These are phyloP conservation scores for Trifolium fragiferum DNA, from an alignment of 306 rosid genomes.

Conservation along the genomic window DNA sequence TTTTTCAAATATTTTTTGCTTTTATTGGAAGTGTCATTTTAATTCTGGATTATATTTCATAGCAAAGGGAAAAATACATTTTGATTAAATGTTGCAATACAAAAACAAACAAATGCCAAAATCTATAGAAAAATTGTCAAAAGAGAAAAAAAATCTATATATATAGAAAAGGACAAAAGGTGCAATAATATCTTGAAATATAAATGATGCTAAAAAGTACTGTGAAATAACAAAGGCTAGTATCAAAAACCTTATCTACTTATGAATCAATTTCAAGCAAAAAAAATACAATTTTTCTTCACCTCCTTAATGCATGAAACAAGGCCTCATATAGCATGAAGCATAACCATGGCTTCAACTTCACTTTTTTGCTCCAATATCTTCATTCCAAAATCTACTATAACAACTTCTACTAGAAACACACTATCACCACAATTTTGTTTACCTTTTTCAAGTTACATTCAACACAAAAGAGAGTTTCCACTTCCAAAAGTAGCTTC, in stretches of 20 bases:
- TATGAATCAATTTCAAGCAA: slow-evolving; percentile 33
- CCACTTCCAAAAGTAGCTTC: slow-evolving; percentile 63
- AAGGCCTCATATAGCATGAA: slow-evolving; percentile 37
- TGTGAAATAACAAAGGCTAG: slow-evolving; percentile 8
- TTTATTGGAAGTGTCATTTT: no score
- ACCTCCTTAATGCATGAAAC: slow-evolving; percentile 2
- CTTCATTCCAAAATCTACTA: slow-evolving; percentile 20
- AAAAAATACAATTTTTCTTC: not conserved
- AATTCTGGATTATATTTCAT: no score
- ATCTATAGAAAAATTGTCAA: no score
- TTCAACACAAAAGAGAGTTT: slow-evolving; percentile 47
- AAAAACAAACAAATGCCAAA: not conserved
- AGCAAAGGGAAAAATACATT: no score
- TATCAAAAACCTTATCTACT: slow-evolving; percentile 42
- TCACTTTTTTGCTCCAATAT: slow-evolving; percentile 43
- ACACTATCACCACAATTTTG: slow-evolving; percentile 26
- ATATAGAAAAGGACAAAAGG: slow-evolving; percentile 34
- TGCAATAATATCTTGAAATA: slow-evolving; percentile 35
- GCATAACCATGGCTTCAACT: slow-evolving; percentile 50
- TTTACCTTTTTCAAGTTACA: slow-evolving; percentile 3
- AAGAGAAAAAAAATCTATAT: no score
- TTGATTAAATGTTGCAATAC: not conserved
- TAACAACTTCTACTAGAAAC: slow-evolving; percentile 16
- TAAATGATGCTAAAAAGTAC: not conserved
- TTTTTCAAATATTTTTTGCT: no score